Evolutionary conservation across 73 alveolate genomes (phyloP).

Genomic region (Stentor roeselii): DNA sequence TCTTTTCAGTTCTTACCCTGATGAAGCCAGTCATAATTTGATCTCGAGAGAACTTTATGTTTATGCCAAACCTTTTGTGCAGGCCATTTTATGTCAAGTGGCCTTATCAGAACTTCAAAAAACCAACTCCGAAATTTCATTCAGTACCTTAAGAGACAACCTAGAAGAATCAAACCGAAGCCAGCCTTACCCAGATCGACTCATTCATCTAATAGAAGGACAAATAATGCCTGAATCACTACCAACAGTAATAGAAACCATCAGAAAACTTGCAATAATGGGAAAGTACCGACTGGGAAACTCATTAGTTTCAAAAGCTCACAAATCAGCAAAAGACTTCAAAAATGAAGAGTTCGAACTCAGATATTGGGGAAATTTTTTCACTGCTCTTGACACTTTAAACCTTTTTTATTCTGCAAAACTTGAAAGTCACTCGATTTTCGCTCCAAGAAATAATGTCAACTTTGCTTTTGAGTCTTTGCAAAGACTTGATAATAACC

Average conservation of each 20-base stretch:
- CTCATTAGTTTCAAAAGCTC: background rate
- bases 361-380: background rate
- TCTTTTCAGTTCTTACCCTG: too few species aligned
- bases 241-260: background rate
- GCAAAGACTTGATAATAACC: background rate
- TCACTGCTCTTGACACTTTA: background rate
- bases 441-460: too few species aligned
- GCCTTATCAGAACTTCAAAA: background rate
- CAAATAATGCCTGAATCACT: background rate
- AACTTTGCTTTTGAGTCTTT: background rate
- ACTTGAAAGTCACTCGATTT: background rate
- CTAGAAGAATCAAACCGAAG: background rate
- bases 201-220: background rate
- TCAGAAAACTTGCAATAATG: background rate
- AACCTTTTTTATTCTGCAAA: background rate
- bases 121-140: background rate
- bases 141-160: background rate
- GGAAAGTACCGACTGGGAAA: background rate
- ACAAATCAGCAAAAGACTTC: background rate
- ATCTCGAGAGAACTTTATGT: background rate
- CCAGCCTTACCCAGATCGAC: background rate
- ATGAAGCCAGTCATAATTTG: too few species aligned
- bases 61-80: background rate
- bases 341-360: background rate
- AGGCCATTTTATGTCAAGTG: background rate